Evolutionary conservation across 805 yeast species (phyloP), one percentile per base, ranked within the genome.

Genomic region (Yarrowia sp.): DNA sequence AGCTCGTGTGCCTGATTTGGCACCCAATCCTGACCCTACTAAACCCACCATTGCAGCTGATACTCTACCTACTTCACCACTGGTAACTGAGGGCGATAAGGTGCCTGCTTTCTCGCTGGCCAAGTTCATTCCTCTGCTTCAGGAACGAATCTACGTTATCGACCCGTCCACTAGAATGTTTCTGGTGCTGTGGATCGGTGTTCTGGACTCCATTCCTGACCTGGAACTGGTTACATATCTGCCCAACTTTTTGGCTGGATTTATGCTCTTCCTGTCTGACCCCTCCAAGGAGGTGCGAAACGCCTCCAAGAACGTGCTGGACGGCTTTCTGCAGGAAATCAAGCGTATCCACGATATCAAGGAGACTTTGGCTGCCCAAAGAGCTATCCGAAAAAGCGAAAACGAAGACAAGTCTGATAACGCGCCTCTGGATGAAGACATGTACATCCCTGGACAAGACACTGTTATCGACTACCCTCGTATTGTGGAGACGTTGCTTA

Each of bases 131-230:
- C 98, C 98, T 0, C 79, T 96, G n/a, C 77, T 95, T 48, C 85
- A 89, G 68, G 99, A 95, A 74, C 80, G 98, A 68, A 90, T 95
- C 77, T 90, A 90, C 72, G 92, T 95, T 0, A 88, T 90, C 36
- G 96, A 95, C 71, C 97, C 98, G 1, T 90, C 89, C 72, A 92
- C 98, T 0, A 82, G 97, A 69, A 88, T 91, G 78, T 95, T 95
- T 71, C 78, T 95, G 65, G 93, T 95, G 11, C 90, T 96, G 61
- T 95, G 99, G 99, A 81, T 95, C 55, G 88, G 91, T 68, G 83
- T 95, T n/a, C 79, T 95, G 57, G 95, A 93, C 75, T 91, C 95
- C 10, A 90, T 92, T 8, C 98, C 99, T 0, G 96, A 93, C 63
- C 79, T 93, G 64, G 97, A 93, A 70, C 78, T 95, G 66, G 85